Conservation (phyloP, 2,329 filamentous ascomycete genomes). For the Colletotrichum cuscutae region DNA sequence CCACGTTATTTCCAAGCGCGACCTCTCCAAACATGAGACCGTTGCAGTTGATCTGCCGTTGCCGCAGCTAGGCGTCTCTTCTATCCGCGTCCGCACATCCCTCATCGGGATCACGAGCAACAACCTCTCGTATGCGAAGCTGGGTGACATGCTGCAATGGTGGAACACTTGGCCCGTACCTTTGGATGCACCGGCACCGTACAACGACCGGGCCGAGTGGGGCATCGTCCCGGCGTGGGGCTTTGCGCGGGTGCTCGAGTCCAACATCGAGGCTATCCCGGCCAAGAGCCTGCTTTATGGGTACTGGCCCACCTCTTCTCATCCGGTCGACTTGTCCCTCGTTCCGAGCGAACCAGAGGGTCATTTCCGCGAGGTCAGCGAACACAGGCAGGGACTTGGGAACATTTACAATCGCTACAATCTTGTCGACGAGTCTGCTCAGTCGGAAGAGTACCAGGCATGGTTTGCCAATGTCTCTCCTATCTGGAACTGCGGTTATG, state of each 20-base stretch:
- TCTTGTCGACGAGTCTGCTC: slow-evolving; percentile 29
- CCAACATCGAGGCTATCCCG: slow-evolving; percentile 46
- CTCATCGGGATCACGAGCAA: slow-evolving; percentile 46
- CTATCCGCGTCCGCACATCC: slow-evolving; percentile 42
- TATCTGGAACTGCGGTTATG: slow-evolving; percentile 41
- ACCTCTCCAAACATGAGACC: slow-evolving; percentile 39
- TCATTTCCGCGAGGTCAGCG: slow-evolving; percentile 50
- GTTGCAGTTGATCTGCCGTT: slow-evolving; percentile 12
- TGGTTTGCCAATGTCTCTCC: slow-evolving; percentile 36
- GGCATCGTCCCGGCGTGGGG: slow-evolving; percentile 61
- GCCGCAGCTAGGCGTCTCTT: slow-evolving; percentile 39
- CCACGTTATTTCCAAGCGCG: slow-evolving; percentile 43
- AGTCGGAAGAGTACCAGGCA: slow-evolving; percentile 24
- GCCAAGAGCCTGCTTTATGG: slow-evolving; percentile 51
- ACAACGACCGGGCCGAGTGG: slow-evolving; percentile 50
- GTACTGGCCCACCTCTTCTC: slow-evolving; percentile 53
- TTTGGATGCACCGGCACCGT: slow-evolving; percentile 42
- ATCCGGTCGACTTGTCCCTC: slow-evolving; percentile 50
- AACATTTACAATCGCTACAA: slow-evolving; percentile 57
- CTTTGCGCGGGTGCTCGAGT: slow-evolving; percentile 53
- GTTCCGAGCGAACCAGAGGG: slow-evolving; percentile 37
- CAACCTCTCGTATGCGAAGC: slow-evolving; percentile 47
- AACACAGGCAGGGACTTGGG: slow-evolving; percentile 39
- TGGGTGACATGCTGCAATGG: slow-evolving; percentile 43
- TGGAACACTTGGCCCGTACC: slow-evolving; percentile 59